Evolutionary conservation across 2,329 filamentous ascomycete genomes (phyloP), one percentile per base, ranked within the genome.

Genomic region (Botrytis squamosa): DNA sequence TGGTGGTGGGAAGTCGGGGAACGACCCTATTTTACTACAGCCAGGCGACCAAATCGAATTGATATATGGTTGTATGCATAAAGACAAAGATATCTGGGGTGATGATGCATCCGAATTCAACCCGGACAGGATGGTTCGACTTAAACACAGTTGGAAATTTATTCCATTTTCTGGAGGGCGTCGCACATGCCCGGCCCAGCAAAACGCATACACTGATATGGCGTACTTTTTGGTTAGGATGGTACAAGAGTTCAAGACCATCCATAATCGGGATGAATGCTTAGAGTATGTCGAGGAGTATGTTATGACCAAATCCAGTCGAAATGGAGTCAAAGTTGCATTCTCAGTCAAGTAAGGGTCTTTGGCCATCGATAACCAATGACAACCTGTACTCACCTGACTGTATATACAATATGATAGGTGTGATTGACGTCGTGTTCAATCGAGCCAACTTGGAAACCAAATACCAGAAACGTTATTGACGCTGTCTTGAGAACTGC

Each of bases 121-220:
- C 12, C 83, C 83, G 0, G 83, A 84, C 72, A 75, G 84, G 38
- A 85, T 83, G 83, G 83, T 81, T 29, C 78, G 79, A 12, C 72
- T 81, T 1, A 76, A 81, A 55, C 81, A 83, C 33, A 82, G 73
- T 65, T 75, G 65, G 72, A 57, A 59, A n/a, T 74, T 55, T 36
- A 64, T 74, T 49, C 52, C 68, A 9, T 72, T 67, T 62, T 60
- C 60, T 38, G 69, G 49, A 40, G 62, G 73, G 42, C 42, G 25
- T 29, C 46, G 70, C 4, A 69, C 38, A 29, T 74, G 73, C 57
- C 65, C 70, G 14, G 73, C 52, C 36, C 73, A 74, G 60, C 71
- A 70, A 25, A 69, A 73, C 18, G 60, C 42, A 12, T 66, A 73
- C 20, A 73, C 65, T 40, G 46, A 73, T 22, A 64, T 73, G 42